Percentiles rank a stretch among this genome's conserved stretches.
These are phyloP conservation scores for Dioscorea cayenensis DNA, from an alignment of 116 monocot species.

Conservation along the genomic window DNA sequence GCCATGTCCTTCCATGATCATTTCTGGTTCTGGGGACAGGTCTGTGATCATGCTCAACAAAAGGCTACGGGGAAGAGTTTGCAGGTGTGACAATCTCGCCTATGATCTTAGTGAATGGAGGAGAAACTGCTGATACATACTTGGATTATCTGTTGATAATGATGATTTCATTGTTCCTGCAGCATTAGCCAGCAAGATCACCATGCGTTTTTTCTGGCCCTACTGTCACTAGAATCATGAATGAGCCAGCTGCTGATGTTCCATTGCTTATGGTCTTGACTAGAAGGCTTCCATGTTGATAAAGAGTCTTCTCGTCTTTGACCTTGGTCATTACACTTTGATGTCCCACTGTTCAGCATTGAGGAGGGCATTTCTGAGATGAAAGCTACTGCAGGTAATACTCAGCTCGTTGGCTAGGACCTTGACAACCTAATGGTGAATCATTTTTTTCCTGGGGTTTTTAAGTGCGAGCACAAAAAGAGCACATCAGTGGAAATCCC, in stretches of 20 bases:
- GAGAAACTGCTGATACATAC: slow-evolving; percentile 6
- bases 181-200: slow-evolving; percentile 1
- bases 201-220: slow-evolving; percentile 2
- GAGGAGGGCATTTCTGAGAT: slow-evolving; percentile 13
- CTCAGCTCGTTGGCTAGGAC: slow-evolving; percentile 33
- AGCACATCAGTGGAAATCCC: slow-evolving; percentile 24
- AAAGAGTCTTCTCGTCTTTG: slow-evolving; percentile 19
- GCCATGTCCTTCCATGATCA: slow-evolving; percentile 6
- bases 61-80: slow-evolving; percentile 10
- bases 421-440: slow-evolving; percentile 32
- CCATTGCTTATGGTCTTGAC: slow-evolving; percentile 14
- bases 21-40: background rate
- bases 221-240: slow-evolving; percentile 8
- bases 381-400: slow-evolving; percentile 25
- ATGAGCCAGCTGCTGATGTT: slow-evolving; percentile 8
- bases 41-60: slow-evolving; percentile 7
- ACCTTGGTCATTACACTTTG: slow-evolving; percentile 21
- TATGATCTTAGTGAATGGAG: slow-evolving; percentile 6
- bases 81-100: slow-evolving; percentile 3
- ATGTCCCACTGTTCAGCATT: slow-evolving; percentile 8
- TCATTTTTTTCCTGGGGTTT: slow-evolving; percentile 21
- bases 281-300: slow-evolving; percentile 10
- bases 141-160: slow-evolving; percentile 7
- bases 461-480: slow-evolving; percentile 31
- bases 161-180: slow-evolving; percentile 7